These are phyloP conservation scores for Solanum etuberosum DNA, from an alignment of 257 asterid species.

Conservation along the genomic window DNA sequence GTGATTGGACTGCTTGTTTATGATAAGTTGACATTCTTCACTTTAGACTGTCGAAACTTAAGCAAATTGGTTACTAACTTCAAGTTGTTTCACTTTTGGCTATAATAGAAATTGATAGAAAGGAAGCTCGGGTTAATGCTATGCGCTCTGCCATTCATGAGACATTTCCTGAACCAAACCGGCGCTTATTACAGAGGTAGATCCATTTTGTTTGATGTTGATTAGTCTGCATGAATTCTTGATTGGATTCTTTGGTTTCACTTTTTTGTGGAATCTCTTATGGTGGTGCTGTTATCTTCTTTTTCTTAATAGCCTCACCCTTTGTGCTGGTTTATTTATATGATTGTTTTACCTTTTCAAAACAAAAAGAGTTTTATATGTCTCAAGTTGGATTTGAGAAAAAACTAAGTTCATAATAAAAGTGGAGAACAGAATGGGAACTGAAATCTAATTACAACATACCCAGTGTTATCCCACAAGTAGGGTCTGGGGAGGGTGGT, in stretches of 20 bases:
- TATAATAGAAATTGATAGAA: conserved; percentile 57
- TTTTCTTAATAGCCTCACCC: neutral
- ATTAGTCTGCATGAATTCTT: neutral
- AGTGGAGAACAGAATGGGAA: neutral
- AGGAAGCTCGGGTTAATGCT: conserved; percentile 70
- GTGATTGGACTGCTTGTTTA: neutral
- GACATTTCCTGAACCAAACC: conserved; percentile 91
- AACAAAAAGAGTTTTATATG: neutral
- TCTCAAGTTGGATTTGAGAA: neutral
- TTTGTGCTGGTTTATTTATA: neutral
- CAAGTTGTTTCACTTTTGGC: conserved; percentile 10
- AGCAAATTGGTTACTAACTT: neutral
- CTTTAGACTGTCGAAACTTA: neutral
- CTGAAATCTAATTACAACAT: neutral
- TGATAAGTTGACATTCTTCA: neutral
- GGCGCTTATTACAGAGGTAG: conserved; percentile 88
- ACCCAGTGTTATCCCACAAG: neutral
- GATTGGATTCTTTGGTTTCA: neutral
- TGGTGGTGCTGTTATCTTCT: neutral
- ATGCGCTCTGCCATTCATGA: conserved; percentile 76
- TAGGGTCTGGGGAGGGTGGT: neutral
- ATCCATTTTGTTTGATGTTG: neutral
- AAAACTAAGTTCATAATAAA: neutral
- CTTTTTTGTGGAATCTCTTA: neutral
- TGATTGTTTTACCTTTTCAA: neutral